These are phyloP conservation scores for Stenocarpella maydis DNA, from an alignment of 2,329 filamentous ascomycete species.

Conservation along the genomic window DNA sequence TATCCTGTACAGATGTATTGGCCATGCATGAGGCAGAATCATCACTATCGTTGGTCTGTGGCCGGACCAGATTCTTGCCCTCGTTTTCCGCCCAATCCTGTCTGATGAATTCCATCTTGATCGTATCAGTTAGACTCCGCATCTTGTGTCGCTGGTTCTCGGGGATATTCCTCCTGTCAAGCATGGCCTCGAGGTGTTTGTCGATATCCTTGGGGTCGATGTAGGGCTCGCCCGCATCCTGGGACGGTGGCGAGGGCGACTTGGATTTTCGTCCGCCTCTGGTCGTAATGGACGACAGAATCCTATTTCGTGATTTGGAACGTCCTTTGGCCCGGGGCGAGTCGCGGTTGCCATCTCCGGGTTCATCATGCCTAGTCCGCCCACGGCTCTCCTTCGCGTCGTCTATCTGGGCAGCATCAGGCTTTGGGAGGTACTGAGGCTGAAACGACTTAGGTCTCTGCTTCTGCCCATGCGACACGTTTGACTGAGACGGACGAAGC, in stretches of 20 bases:
- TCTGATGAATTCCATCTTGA: conserved; percentile 95
- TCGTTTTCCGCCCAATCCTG: conserved; percentile 81
- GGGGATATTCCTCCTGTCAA: conserved; percentile 91
- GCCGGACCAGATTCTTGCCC: conserved; percentile 55
- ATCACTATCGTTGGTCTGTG: conserved; percentile 55
- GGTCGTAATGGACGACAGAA: conserved; percentile 50
- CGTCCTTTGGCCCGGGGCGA: conserved; percentile 44
- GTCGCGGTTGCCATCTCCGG: conserved; percentile 27
- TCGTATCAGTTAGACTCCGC: conserved; percentile 84
- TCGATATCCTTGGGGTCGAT: conserved; percentile 64
- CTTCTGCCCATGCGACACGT: conserved; percentile 42
- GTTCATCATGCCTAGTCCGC: conserved; percentile 34
- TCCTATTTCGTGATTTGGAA: conserved; percentile 52
- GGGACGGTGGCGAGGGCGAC: conserved; percentile 40
- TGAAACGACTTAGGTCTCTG: conserved; percentile 62
- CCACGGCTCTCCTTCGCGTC: conserved; percentile 35
- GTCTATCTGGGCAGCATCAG: conserved; percentile 36
- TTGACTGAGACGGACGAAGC: conserved; percentile 34
- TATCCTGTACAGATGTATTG: conserved; percentile 46
- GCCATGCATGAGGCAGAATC: conserved; percentile 44
- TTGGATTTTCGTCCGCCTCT: conserved; percentile 48
- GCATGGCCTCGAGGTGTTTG: conserved; percentile 65
- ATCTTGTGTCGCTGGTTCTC: conserved; percentile 95
- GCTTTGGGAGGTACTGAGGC: conserved; percentile 42
- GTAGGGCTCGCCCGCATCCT: conserved; percentile 58